These are phyloP conservation scores for Aspergillus ochraceus DNA, from an alignment of 2,329 filamentous ascomycete genomes.

Conservation along the genomic window DNA sequence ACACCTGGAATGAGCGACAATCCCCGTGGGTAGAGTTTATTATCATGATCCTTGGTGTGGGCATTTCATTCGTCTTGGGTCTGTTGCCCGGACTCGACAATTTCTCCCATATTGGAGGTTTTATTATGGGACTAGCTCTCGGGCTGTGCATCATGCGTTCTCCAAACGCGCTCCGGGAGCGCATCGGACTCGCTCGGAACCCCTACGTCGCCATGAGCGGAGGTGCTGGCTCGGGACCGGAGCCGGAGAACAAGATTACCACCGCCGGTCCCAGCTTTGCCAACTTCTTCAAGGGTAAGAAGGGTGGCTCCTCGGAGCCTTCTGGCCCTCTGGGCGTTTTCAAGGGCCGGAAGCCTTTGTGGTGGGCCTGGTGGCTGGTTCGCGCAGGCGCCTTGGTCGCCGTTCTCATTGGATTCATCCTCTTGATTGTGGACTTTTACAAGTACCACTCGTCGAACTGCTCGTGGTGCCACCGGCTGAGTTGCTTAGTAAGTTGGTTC, in stretches of 20 bases:
- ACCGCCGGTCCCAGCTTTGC: constrained; percentile 63
- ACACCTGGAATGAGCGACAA: constrained; percentile 81
- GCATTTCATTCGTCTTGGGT: constrained; percentile 88
- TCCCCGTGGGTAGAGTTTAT: constrained; percentile 80
- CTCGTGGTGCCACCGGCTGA: constrained; percentile 92
- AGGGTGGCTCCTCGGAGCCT: constrained; percentile 50
- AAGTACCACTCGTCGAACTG: constrained; percentile 68
- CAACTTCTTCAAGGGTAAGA: constrained; percentile 49
- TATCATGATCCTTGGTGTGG: constrained; percentile 81
- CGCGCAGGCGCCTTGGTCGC: constrained; percentile 74
- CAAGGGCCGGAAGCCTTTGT: constrained; percentile 85
- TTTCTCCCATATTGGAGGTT: constrained; percentile 95
- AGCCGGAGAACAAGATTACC: constrained; percentile 47
- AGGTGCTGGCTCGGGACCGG: constrained; percentile 34
- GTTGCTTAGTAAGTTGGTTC: constrained; percentile 73
- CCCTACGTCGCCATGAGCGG: constrained; percentile 70
- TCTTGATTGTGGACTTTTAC: constrained; percentile 91
- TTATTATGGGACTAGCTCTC: constrained; percentile 84
- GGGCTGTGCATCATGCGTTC: constrained; percentile 88
- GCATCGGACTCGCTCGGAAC: constrained; percentile 67
- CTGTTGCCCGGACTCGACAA: constrained; percentile 93
- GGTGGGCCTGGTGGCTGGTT: constrained; percentile 97
- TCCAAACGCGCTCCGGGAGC: constrained; percentile 73
- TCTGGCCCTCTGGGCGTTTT: constrained; percentile 66
- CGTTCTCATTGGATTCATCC: constrained; percentile 81